Evolutionary conservation across 148 eudicot species (phyloP).

Genomic region (Mesembryanthemum crystallinum): DNA sequence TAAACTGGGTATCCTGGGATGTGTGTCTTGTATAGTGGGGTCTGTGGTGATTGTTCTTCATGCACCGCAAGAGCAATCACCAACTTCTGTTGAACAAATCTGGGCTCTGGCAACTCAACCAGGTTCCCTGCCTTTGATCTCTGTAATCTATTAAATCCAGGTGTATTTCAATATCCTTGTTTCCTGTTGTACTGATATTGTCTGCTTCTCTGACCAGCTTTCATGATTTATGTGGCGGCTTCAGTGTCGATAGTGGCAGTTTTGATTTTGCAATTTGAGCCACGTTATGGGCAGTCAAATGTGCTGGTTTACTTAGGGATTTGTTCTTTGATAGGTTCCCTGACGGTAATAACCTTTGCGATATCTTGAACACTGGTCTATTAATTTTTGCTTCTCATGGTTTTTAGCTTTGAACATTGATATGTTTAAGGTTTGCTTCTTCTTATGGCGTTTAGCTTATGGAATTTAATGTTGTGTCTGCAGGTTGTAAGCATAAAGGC

Average conservation of each 20-base stretch:
- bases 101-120: conserved; percentile 85
- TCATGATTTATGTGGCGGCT: conserved; percentile 66
- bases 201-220: conserved; percentile 49
- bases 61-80: conserved; percentile 80
- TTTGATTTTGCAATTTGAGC: conserved; percentile 69
- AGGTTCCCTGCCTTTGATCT: conserved; percentile 37
- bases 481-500: conserved; percentile 98
- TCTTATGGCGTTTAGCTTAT: neutral
- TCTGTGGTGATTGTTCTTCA: conserved; percentile 83
- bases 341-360: conserved; percentile 51
- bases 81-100: conserved; percentile 69
- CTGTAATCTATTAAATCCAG: neutral
- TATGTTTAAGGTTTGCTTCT: neutral
- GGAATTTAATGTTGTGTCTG: conserved; percentile 16
- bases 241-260: conserved; percentile 60
- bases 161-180: neutral
- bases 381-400: neutral
- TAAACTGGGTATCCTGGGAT: conserved; percentile 68
- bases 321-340: conserved; percentile 87
- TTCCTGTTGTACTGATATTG: conserved; percentile 19
- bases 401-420: neutral
- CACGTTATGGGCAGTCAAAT: conserved; percentile 82
- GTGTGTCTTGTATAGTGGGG: conserved; percentile 81
- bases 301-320: conserved; percentile 81
- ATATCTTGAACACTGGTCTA: neutral